Evolutionary conservation across 306 rosid species (phyloP).

Genomic region (Senna siamea): DNA sequence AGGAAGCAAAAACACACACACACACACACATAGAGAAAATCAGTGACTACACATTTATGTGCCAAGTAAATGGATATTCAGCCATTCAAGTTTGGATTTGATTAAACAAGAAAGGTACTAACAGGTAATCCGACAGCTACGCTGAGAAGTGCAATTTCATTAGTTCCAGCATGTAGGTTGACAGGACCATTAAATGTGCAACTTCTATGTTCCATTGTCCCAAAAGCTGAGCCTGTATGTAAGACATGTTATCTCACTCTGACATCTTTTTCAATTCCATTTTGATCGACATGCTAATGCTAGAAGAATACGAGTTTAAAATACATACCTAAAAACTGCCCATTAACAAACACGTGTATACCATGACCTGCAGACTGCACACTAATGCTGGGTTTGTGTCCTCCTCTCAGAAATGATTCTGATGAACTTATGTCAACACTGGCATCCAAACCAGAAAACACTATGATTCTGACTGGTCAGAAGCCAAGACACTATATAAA

Average conservation of each 20-base stretch:
- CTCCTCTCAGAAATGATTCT: constrained; percentile 74
- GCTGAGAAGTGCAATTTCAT: constrained; percentile 85
- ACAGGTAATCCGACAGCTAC: constrained; percentile 94
- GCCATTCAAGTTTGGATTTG: constrained; percentile 23
- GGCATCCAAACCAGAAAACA: constrained; percentile 32
- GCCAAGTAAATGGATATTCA: constrained; percentile 6
- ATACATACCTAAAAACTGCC: constrained; percentile 73
- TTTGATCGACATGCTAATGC: constrained; percentile 5
- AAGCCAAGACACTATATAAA: background rate
- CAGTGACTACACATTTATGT: constrained; percentile 3
- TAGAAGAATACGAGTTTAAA: constrained; percentile 17
- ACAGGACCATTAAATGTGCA: constrained; percentile 71
- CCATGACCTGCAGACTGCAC: constrained; percentile 89
- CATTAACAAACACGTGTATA: constrained; percentile 85
- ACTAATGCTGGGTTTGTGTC: constrained; percentile 65
- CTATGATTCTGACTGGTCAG: constrained; percentile 3
- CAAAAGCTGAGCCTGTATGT: constrained; percentile 79
- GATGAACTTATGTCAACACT: constrained; percentile 78
- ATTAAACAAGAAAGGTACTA: no score
- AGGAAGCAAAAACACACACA: constrained; percentile 19
- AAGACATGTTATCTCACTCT: constrained; percentile 9
- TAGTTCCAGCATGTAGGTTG: constrained; percentile 72
- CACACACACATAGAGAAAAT: no score
- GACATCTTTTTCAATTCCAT: constrained; percentile 28
- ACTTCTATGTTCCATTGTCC: constrained; percentile 69